phyloP scores from a whole-genome alignment of 169 alveolate genomes.

The Besnoitia besnoiti region DNA sequence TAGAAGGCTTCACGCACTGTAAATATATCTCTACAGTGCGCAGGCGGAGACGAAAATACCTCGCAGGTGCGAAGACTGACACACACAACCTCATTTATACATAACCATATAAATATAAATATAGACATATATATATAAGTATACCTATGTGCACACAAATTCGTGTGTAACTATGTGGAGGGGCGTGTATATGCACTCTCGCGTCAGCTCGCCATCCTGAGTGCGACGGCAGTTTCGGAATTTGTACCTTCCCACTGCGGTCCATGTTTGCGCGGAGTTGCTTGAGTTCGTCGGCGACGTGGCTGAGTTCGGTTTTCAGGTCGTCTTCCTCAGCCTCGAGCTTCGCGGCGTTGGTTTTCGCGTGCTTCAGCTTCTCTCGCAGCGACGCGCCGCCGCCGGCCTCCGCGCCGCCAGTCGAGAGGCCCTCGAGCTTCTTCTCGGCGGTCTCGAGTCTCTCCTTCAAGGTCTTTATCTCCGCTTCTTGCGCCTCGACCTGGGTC shows the following conservation, averaged over 20 bases:
- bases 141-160: too few relatives aligned
- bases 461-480: background rate
- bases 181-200: too few relatives aligned
- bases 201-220: too few relatives aligned
- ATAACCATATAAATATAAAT: too few relatives aligned
- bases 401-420: background rate
- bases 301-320: background rate
- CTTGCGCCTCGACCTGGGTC: background rate
- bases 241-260: background rate
- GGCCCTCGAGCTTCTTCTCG: constrained; percentile 4
- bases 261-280: background rate
- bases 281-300: background rate
- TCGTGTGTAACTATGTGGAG: too few relatives aligned
- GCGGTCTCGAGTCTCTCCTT: background rate
- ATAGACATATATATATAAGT: too few relatives aligned
- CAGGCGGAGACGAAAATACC: too few relatives aligned
- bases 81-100: too few relatives aligned
- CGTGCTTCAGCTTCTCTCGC: background rate
- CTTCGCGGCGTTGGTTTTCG: background rate
- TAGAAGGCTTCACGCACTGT: too few relatives aligned
- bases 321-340: background rate
- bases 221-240: background rate
- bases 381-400: constrained; percentile 23
- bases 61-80: too few relatives aligned
- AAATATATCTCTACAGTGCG: too few relatives aligned